These are phyloP conservation scores for Stephanodiscus minutulus DNA, from an alignment of 108 stramenopile species.

Conservation along the genomic window DNA sequence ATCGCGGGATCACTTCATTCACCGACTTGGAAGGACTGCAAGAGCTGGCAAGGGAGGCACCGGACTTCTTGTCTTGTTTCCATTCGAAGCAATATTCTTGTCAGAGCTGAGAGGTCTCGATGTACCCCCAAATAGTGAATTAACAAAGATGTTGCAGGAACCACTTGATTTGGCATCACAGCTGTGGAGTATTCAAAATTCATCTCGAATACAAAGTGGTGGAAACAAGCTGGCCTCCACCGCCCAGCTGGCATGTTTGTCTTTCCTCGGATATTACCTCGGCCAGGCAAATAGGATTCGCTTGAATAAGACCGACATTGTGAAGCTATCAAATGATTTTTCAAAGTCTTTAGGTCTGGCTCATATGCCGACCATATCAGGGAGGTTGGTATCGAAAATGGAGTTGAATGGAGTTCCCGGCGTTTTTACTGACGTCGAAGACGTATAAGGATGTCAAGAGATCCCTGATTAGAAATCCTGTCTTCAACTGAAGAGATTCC, in stretches of 20 bases:
- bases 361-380: constrained; percentile 28
- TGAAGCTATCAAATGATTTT: constrained; percentile 56
- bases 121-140: constrained; percentile 18
- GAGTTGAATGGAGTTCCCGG: constrained; percentile 38
- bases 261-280: constrained; percentile 86
- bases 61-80: constrained; percentile 50
- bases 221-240: constrained; percentile 43
- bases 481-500: no score
- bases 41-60: constrained; percentile 65
- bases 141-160: constrained; percentile 12
- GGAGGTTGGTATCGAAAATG: constrained; percentile 36
- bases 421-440: background rate
- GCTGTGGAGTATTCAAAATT: constrained; percentile 36
- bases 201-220: constrained; percentile 31
- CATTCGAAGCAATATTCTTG: constrained; percentile 49
- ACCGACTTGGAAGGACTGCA: constrained; percentile 86
- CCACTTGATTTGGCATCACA: constrained; percentile 4
- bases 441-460: no score
- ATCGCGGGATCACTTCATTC: constrained; percentile 77
- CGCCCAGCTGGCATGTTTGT: constrained; percentile 50
- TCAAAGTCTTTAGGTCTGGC: constrained; percentile 45
- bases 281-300: constrained; percentile 42
- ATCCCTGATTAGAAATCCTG: no score
- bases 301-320: constrained; percentile 49
- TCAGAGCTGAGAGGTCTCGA: constrained; percentile 44